phyloP scores from a whole-genome alignment of 805 yeast species.

The Martiniozyma abietophila region DNA sequence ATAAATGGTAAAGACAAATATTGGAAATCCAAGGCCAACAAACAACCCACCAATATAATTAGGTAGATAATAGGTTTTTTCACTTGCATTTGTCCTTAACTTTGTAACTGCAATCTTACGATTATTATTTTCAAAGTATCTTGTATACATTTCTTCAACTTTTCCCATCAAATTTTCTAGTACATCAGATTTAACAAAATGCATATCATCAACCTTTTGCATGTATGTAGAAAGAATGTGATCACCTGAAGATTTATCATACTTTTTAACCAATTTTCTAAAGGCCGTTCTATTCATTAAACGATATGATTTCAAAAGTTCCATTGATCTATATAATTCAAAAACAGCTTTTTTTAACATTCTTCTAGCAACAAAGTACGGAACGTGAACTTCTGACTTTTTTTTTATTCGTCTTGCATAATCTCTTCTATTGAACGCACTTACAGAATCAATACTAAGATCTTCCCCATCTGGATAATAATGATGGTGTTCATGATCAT shows the following conservation, averaged over 20 bases:
- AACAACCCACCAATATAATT: constrained; percentile 58
- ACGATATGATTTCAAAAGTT: constrained; percentile 60
- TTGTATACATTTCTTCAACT: constrained; percentile 60
- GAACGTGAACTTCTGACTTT: constrained; percentile 24
- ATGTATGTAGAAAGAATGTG: constrained; percentile 38
- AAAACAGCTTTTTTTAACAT: constrained; percentile 59
- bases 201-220: constrained; percentile 46
- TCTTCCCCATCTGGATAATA: constrained; percentile 11
- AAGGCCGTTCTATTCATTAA: constrained; percentile 79
- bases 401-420: constrained; percentile 29
- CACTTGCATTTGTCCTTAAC: constrained; percentile 39
- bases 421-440: constrained; percentile 44
- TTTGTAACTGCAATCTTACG: constrained; percentile 65
- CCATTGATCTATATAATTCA: constrained; percentile 68
- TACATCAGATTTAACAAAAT: constrained; percentile 54
- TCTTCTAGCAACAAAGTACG: constrained; percentile 56
- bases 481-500: constrained; percentile 5
- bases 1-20: constrained; percentile 52
- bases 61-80: constrained; percentile 32
- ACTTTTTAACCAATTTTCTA: constrained; percentile 82
- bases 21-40: constrained; percentile 62
- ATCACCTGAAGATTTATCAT: constrained; percentile 61
- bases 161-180: constrained; percentile 54
- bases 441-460: constrained; percentile 21
- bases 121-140: constrained; percentile 60